phyloP scores from a whole-genome alignment of 2,329 filamentous ascomycete species.

The Parafenestella ontariensis region DNA sequence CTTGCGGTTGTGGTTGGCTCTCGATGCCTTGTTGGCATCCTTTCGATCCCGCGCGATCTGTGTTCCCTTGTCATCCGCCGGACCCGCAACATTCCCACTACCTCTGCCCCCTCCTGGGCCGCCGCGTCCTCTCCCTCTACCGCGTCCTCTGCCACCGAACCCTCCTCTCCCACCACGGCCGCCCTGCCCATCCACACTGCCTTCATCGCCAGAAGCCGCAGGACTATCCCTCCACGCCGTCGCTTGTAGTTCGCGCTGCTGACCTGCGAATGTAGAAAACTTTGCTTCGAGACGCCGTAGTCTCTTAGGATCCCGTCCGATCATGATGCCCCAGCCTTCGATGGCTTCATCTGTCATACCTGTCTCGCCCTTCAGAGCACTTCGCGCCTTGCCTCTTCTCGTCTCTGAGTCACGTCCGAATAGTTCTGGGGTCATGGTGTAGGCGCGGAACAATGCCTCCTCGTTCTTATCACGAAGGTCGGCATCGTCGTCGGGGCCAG shows the following conservation, averaged over 20 bases:
- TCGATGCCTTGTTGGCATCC: slow-evolving; percentile 80
- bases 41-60: slow-evolving; percentile 76
- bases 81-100: slow-evolving; percentile 67
- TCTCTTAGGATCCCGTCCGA: slow-evolving; percentile 73
- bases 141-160: slow-evolving; percentile 46
- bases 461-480: slow-evolving; percentile 68
- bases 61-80: slow-evolving; percentile 73
- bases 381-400: slow-evolving; percentile 68
- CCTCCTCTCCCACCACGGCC: slow-evolving; percentile 58
- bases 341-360: slow-evolving; percentile 93
- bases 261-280: slow-evolving; percentile 69
- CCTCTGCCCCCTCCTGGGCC: slow-evolving; percentile 45
- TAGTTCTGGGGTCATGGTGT: slow-evolving; percentile 66
- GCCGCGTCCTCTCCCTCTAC: slow-evolving; percentile 43
- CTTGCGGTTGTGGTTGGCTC: slow-evolving; percentile 86
- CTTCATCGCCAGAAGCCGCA: slow-evolving; percentile 63
- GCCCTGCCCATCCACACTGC: slow-evolving; percentile 51
- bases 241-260: slow-evolving; percentile 69
- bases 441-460: slow-evolving; percentile 75
- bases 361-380: slow-evolving; percentile 73
- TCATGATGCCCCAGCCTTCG: slow-evolving; percentile 92
- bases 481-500: slow-evolving; percentile 61
- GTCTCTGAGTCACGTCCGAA: slow-evolving; percentile 78
- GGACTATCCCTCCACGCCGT: slow-evolving; percentile 66
- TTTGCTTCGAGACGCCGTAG: slow-evolving; percentile 74